Conservation (phyloP, 2,329 filamentous ascomycete genomes). For the Apiospora marii region DNA sequence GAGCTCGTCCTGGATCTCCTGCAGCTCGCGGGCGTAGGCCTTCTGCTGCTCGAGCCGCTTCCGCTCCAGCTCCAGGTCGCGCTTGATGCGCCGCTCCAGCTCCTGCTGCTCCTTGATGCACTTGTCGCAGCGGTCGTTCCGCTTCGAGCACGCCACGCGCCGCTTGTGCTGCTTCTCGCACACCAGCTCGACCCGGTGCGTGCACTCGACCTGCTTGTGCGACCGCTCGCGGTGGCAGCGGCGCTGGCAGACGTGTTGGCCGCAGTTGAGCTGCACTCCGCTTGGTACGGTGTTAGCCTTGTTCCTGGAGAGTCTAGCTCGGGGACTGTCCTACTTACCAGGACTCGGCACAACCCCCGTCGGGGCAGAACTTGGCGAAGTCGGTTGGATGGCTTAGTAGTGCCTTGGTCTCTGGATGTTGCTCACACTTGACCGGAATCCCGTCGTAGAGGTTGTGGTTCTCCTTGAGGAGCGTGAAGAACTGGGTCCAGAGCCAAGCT, state of each 20-base stretch:
- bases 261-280: constrained; percentile 56
- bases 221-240: constrained; percentile 69
- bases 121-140: constrained; percentile 51
- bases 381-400: constrained; percentile 59
- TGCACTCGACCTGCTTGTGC: constrained; percentile 62
- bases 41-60: constrained; percentile 53
- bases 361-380: constrained; percentile 69
- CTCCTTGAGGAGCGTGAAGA: constrained; percentile 63
- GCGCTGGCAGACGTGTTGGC: constrained; percentile 63
- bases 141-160: constrained; percentile 54
- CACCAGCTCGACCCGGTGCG: constrained; percentile 40
- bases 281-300: background rate
- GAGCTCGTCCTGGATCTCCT: constrained; percentile 62
- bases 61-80: constrained; percentile 60
- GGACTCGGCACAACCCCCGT: constrained; percentile 71
- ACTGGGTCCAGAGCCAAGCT: constrained; percentile 60
- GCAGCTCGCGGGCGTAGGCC: constrained; percentile 53
- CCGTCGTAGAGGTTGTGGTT: constrained; percentile 65
- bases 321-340: constrained; percentile 59
- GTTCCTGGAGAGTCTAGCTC: background rate
- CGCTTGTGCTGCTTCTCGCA: constrained; percentile 60
- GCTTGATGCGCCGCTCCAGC: constrained; percentile 49
- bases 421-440: constrained; percentile 65
- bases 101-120: constrained; percentile 62
- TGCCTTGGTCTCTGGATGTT: constrained; percentile 59